Conservation (phyloP, 495 filamentous ascomycete species). For the Neurospora sp. region DNA sequence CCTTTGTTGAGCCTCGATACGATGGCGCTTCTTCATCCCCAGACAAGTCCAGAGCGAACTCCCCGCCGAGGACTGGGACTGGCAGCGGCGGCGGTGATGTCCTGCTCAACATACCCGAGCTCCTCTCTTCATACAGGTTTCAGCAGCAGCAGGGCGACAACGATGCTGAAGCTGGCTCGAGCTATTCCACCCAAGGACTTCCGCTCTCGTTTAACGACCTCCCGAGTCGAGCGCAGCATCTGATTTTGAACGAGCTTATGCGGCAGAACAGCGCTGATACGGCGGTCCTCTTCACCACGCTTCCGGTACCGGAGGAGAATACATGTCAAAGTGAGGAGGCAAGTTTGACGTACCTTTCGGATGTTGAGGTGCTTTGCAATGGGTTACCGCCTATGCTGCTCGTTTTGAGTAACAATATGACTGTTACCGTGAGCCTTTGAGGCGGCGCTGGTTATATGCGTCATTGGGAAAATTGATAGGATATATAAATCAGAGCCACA, state of each 20-base stretch:
- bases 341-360: constrained; percentile 61
- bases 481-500: neutral
- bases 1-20: constrained; percentile 43
- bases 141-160: constrained; percentile 6
- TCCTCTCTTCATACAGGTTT: constrained; percentile 20
- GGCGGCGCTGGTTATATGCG: neutral
- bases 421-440: constrained; percentile 74
- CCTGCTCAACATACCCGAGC: constrained; percentile 25
- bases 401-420: constrained; percentile 87
- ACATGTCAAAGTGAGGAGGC: constrained; percentile 60
- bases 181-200: constrained; percentile 50
- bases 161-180: constrained; percentile 34
- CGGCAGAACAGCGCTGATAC: constrained; percentile 57
- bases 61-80: constrained; percentile 10
- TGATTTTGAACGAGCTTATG: constrained; percentile 82
- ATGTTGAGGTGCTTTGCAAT: constrained; percentile 66
- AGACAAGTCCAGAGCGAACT: constrained; percentile 22
- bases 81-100: constrained; percentile 13
- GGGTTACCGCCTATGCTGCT: constrained; percentile 59
- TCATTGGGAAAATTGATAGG: neutral
- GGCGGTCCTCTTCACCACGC: constrained; percentile 71
- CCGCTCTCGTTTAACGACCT: constrained; percentile 79
- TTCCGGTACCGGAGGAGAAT: constrained; percentile 68
- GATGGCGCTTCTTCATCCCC: constrained; percentile 9
- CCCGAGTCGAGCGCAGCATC: constrained; percentile 70